These are phyloP conservation scores for Climacium dendroides DNA, from an alignment of 225 moss, liverwort and hornwort genomes.

Conservation along the genomic window DNA sequence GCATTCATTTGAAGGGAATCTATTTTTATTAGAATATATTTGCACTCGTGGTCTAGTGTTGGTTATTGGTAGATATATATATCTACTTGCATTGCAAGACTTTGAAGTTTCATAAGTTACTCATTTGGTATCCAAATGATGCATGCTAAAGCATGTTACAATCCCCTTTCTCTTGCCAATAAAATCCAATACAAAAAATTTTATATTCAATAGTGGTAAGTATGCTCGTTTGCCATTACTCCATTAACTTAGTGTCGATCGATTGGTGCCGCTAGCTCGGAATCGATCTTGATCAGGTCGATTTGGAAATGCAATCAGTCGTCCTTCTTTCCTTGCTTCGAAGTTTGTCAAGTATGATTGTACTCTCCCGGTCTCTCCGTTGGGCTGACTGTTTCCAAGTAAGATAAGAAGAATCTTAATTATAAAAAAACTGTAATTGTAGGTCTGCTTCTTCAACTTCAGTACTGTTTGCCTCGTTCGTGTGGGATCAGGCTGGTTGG, in stretches of 20 bases:
- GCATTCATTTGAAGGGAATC: too few species aligned
- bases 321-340: background rate
- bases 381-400: background rate
- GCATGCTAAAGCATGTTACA: rapidly evolving
- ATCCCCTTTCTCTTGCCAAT: background rate
- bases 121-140: background rate
- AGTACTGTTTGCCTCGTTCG: background rate
- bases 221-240: background rate
- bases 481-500: too few species aligned
- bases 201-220: background rate
- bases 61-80: too few species aligned
- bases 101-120: background rate
- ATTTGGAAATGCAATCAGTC: background rate
- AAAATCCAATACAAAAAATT: background rate
- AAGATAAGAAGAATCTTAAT: background rate
- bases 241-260: background rate
- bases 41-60: background rate
- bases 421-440: background rate
- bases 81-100: too few species aligned
- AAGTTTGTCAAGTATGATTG: background rate
- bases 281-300: background rate
- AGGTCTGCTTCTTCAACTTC: background rate
- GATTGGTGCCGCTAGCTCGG: background rate
- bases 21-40: too few species aligned
- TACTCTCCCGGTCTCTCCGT: too few species aligned